phyloP scores from a whole-genome alignment of 2,329 filamentous ascomycete species.

The Trichothecium sympodiale region DNA sequence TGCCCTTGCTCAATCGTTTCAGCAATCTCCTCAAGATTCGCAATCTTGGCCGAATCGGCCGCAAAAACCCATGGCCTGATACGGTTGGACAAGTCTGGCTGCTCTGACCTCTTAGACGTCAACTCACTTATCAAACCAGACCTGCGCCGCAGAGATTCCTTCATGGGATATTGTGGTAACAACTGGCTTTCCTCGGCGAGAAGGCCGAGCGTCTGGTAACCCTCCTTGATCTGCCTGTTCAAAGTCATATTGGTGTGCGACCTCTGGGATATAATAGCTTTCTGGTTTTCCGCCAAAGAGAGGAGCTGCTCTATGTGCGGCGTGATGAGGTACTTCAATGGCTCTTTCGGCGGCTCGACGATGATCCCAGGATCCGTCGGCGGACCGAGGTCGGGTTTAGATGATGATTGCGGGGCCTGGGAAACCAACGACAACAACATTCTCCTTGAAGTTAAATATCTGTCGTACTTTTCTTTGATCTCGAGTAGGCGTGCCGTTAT shows the following conservation, averaged over 20 bases:
- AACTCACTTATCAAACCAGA: slow-evolving; percentile 34
- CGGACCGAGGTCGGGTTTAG: slow-evolving; percentile 10
- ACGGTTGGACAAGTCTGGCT: slow-evolving; percentile 27
- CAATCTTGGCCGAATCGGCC: slow-evolving; percentile 47
- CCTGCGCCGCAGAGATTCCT: slow-evolving; percentile 19
- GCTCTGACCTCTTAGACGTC: slow-evolving; percentile 21
- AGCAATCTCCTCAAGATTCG: slow-evolving; percentile 44
- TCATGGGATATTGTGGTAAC: slow-evolving; percentile 38
- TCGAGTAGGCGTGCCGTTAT: slow-evolving; percentile 29
- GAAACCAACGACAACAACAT: slow-evolving; percentile 31
- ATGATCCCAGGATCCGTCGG: slow-evolving; percentile 6
- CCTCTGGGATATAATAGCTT: slow-evolving; percentile 45
- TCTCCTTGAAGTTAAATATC: slow-evolving; percentile 39
- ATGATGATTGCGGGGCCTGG: slow-evolving; percentile 16
- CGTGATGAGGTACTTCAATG: slow-evolving; percentile 33
- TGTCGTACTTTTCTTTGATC: slow-evolving; percentile 42
- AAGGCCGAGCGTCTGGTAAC: slow-evolving; percentile 37
- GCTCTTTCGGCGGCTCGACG: slow-evolving; percentile 4
- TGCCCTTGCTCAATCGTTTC: slow-evolving; percentile 50
- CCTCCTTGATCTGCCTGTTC: slow-evolving; percentile 38
- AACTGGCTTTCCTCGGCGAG: slow-evolving; percentile 53
- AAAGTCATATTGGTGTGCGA: slow-evolving; percentile 41
- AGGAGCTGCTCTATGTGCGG: slow-evolving; percentile 47
- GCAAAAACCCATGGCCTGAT: slow-evolving; percentile 50
- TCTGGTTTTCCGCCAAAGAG: slow-evolving; percentile 43